phyloP scores from a whole-genome alignment of 176 grass and related monocot species.

The Oryza coarctata region DNA sequence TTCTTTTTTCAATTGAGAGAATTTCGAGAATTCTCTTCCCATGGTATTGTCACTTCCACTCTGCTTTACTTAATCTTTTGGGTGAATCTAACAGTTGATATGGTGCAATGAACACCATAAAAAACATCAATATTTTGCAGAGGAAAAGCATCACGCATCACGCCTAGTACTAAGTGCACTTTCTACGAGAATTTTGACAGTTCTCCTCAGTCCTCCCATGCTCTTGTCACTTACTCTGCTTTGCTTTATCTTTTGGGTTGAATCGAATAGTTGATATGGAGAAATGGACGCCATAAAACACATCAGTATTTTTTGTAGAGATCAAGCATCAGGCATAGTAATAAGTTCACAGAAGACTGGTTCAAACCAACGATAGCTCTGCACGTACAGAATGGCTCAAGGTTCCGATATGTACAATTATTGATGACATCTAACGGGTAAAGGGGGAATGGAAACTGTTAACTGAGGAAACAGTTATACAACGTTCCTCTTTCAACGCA shows the following conservation, averaged over 20 bases:
- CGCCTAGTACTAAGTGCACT: not conserved
- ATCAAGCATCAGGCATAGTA: not conserved
- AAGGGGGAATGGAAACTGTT: not conserved
- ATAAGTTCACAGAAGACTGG: not conserved
- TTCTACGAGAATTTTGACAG: no score
- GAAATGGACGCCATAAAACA: not conserved
- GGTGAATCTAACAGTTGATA: not conserved
- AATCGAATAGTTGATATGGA: not conserved
- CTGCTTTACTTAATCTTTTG: not conserved
- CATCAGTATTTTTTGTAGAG: not conserved
- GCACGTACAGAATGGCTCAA: slow-evolving; percentile 11
- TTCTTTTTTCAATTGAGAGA: not conserved
- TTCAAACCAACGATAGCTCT: not conserved
- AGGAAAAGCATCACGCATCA: not conserved
- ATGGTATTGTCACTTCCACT: not conserved
- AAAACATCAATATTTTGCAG: not conserved
- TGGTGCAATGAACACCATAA: not conserved
- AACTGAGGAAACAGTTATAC: slow-evolving; percentile 9
- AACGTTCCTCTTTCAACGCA: slow-evolving; percentile 1
- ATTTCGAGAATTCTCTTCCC: not conserved
- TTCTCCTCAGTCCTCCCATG: no score
- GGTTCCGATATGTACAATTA: slow-evolving; percentile 34
- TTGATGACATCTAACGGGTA: not conserved
- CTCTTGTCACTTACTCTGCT: no score
- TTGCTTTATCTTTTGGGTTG: not conserved